A percentile compares a stretch with the other conserved stretches of the same genome.
Conservation (phyloP, 228 moss, liverwort and hornwort genomes). For the Sphagnum magellanicum region DNA sequence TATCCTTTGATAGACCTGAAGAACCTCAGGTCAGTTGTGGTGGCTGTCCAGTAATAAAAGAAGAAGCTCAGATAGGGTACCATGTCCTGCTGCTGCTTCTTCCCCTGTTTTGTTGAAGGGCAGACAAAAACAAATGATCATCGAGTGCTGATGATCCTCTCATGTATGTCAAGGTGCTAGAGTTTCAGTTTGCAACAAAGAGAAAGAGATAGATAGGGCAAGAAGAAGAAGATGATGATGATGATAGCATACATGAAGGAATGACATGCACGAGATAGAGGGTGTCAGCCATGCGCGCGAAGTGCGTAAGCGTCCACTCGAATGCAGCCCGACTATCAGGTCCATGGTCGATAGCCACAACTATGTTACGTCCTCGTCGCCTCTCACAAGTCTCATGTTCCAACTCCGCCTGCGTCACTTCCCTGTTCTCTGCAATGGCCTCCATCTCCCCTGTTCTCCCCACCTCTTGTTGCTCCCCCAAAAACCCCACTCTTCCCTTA, state of each 20-base stretch:
- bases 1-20: not conserved
- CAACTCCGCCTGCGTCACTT: constrained; percentile 34
- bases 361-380: constrained; percentile 37
- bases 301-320: constrained; percentile 64
- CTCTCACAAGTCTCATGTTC: constrained; percentile 32
- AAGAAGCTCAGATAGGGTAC: not conserved
- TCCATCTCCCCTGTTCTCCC: constrained; percentile 31
- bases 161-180: no score
- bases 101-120: no score
- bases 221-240: not conserved
- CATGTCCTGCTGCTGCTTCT: no score
- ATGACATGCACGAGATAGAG: constrained; percentile 68
- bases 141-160: no score
- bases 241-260: constrained; percentile 42
- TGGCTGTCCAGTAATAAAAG: not conserved
- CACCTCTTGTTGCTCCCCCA: no score
- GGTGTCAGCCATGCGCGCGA: constrained; percentile 52
- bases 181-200: no score
- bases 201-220: not conserved
- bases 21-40: not conserved
- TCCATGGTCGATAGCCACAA: constrained; percentile 76
- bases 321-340: constrained; percentile 63
- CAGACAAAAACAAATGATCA: no score
- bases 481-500: no score
- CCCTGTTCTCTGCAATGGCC: constrained; percentile 63